Evolutionary conservation across 108 stramenopile genomes (phyloP), one percentile per base, ranked within the genome.

Genomic region (Cyclotella cryptica): DNA sequence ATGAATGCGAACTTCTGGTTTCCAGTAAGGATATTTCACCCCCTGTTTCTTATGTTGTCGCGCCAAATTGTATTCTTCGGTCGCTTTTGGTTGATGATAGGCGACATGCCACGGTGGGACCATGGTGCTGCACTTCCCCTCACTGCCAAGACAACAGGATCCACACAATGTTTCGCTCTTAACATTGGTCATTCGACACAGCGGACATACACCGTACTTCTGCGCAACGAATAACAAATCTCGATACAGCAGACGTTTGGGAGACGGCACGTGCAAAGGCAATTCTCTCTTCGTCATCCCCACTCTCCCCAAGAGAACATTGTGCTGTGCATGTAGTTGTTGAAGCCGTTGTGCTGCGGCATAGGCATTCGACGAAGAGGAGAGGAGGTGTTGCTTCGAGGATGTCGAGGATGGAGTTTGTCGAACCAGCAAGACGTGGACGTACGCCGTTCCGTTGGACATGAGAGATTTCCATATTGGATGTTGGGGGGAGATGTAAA

Each of bases 1-100:
- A 68, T 92, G 90, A 63, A 92, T 78, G 39, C 84, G 74, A 15
- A 95, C 91, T 74, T 92, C 91, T 49, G 93, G 93, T 47, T 95
- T 95, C 90, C 90, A 95, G 68, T 91, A 95, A 60, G 92, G 89
- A 74, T 92, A 92, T 22, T 81, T 85, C 4, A 80, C 78, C 7
- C 81, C 80, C 29, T 83, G 61, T 21, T 75, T 44, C 80, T 91
- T 95, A 80, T 91, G 87, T 19, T 74, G 63, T 24, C 75, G 81
- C 28, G 88, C 84, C 19, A 70, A 43, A 19, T 86, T 66, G 60
- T 92, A 91, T 11, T 76, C 79, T 14, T 67, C 45, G 49, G 71
- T 79, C 42, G 83, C 88, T 60, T 84, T 69, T 41, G 88, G 90
- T 74, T 92, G 88, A 70, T 85, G 53, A 67, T 82, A 35, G n/a